phyloP scores from a whole-genome alignment of 2,329 filamentous ascomycete species.

The Nectriaceae sp. region DNA sequence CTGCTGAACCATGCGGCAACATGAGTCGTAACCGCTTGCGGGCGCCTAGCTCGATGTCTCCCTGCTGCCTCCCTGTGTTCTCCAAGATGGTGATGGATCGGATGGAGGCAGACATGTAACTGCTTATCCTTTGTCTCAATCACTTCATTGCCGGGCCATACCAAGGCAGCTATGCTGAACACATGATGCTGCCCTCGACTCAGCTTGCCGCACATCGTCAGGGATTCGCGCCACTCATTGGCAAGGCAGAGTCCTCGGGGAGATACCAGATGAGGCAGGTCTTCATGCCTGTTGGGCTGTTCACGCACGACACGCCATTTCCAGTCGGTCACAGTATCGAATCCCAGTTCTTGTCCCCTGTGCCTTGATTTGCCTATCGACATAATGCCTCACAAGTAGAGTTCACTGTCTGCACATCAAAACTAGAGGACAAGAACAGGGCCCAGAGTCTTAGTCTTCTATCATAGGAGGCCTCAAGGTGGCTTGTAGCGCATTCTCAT shows the following conservation, averaged over 20 bases:
- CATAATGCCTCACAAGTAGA: too few species aligned
- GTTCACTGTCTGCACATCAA: too few species aligned
- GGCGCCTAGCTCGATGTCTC: not conserved
- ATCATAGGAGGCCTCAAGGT: too few species aligned
- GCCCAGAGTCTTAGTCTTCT: too few species aligned
- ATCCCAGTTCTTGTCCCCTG: too few species aligned
- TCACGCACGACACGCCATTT: not conserved
- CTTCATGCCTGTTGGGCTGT: conserved; percentile 4
- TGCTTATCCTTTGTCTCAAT: conserved; percentile 4
- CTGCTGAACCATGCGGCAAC: not conserved
- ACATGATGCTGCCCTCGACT: conserved; percentile 5
- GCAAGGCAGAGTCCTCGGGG: conserved; percentile 13
- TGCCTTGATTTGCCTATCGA: too few species aligned
- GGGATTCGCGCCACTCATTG: conserved; percentile 5
- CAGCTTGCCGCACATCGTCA: conserved; percentile 5
- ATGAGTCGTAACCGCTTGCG: not conserved
- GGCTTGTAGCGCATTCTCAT: too few species aligned
- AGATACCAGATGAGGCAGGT: conserved; percentile 10
- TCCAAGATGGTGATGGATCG: conserved; percentile 1
- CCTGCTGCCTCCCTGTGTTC: not conserved
- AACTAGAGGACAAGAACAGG: too few species aligned
- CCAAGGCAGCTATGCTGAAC: conserved; percentile 4
- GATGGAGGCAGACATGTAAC: conserved; percentile 7
- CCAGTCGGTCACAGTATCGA: conserved; percentile 5
- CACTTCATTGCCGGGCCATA: conserved; percentile 8